Conservation (phyloP, 495 filamentous ascomycete genomes). For the Neurospora sp. region DNA sequence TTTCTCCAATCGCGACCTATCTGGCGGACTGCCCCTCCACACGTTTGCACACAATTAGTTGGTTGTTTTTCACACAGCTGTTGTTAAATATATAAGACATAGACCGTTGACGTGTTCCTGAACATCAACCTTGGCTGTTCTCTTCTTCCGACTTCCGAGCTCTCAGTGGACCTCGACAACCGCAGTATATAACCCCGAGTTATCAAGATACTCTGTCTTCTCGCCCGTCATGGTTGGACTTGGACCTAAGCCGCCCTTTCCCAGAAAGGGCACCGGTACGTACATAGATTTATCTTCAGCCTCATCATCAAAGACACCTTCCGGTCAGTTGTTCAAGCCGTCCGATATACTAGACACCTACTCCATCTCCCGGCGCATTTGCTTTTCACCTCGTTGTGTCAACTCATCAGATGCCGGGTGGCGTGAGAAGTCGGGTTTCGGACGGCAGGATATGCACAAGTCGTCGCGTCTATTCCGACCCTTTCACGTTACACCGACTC, state of each 20-base stretch:
- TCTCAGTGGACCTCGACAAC: neutral
- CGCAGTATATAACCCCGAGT: neutral
- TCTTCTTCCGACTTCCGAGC: neutral
- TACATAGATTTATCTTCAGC: neutral
- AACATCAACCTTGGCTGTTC: neutral
- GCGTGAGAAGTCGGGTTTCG: neutral
- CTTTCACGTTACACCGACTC: neutral
- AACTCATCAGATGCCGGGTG: neutral
- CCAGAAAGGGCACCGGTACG: constrained; percentile 57
- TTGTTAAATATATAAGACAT: neutral
- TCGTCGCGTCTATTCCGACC: neutral
- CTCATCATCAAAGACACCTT: neutral
- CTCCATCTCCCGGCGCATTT: neutral
- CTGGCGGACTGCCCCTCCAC: neutral
- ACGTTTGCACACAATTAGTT: neutral
- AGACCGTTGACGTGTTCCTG: neutral
- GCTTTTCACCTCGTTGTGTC: neutral
- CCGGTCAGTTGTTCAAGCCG: neutral
- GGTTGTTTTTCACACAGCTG: neutral
- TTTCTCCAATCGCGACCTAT: neutral
- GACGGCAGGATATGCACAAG: neutral
- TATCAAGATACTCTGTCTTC: neutral
- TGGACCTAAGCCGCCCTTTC: constrained; percentile 60
- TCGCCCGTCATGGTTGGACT: constrained; percentile 60
- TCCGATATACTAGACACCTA: neutral